Percentiles rank a stretch among this genome's conserved stretches.
Evolutionary conservation across 192 early-diverging fungal genomes (phyloP).

Genomic region (Anaeromyces robustus): DNA sequence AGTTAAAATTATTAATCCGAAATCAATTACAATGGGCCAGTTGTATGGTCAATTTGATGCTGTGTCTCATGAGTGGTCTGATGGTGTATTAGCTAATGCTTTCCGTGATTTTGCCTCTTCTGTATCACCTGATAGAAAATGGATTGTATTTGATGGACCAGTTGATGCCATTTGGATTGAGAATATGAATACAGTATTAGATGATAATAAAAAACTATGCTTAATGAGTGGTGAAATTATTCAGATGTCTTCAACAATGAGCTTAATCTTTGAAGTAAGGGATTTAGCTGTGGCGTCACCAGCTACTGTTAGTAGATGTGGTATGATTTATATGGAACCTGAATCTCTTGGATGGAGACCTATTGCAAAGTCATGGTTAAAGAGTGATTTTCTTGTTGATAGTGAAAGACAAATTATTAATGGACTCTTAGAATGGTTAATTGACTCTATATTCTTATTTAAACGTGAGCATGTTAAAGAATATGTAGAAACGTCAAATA

Average conservation of each 20-base stretch:
- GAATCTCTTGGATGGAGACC: slow-evolving; percentile 32
- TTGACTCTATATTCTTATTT: slow-evolving; percentile 22
- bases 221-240: slow-evolving; percentile 45
- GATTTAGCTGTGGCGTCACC: slow-evolving; percentile 43
- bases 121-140: slow-evolving; percentile 35
- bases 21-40: slow-evolving; percentile 49
- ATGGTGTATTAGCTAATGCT: slow-evolving; percentile 35
- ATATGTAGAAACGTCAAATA: slow-evolving; percentile 31
- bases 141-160: slow-evolving; percentile 45
- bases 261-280: slow-evolving; percentile 42
- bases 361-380: slow-evolving; percentile 33
- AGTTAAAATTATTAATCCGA: slow-evolving; percentile 29
- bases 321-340: slow-evolving; percentile 50
- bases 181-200: slow-evolving; percentile 46
- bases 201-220: slow-evolving; percentile 44
- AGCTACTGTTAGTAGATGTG: slow-evolving; percentile 48
- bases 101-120: slow-evolving; percentile 39
- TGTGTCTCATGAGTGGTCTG: slow-evolving; percentile 43
- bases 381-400: slow-evolving; percentile 16
- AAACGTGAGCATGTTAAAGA: slow-evolving; percentile 27
- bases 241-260: slow-evolving; percentile 41
- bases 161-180: slow-evolving; percentile 54
- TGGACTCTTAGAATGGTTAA: slow-evolving; percentile 27
- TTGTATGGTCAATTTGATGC: slow-evolving; percentile 46
- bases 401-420: slow-evolving; percentile 18